Conservation (phyloP, 2,329 filamentous ascomycete genomes). For the Trichoderma oligosporum region DNA sequence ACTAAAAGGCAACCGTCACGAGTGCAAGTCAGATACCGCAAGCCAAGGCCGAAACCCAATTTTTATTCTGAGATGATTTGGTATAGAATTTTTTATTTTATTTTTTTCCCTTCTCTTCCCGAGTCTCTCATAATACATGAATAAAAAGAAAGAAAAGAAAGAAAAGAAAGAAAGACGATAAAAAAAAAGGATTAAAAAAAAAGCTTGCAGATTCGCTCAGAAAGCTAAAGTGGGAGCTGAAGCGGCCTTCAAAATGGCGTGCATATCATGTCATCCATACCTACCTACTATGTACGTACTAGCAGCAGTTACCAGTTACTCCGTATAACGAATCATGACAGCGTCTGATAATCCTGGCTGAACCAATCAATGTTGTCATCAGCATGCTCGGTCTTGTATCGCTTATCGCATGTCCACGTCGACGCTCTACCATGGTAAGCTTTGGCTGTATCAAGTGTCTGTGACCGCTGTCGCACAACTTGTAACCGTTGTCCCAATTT, state of each 20-base stretch:
- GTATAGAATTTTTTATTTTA: neutral
- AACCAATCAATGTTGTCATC: neutral
- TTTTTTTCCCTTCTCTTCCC: too few species aligned
- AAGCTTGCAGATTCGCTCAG: too few species aligned
- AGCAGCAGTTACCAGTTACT: too few species aligned
- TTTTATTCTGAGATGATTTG: neutral
- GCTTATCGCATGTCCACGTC: conserved; percentile 5
- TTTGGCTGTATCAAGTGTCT: neutral
- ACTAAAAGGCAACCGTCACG: conserved; percentile 5
- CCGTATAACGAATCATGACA: neutral
- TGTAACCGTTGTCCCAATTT: neutral
- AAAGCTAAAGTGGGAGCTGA: too few species aligned
- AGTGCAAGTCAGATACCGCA: neutral
- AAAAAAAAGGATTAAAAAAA: too few species aligned
- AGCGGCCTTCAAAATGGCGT: neutral
- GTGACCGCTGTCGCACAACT: neutral
- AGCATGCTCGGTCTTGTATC: neutral
- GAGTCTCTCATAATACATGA: too few species aligned
- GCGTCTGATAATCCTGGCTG: neutral
- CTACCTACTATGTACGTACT: neutral
- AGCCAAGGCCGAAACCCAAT: conserved; percentile 13
- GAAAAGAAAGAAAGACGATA: too few species aligned
- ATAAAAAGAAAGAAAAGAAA: too few species aligned
- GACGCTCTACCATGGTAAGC: neutral
- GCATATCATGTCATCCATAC: neutral